Evolutionary conservation across 108 stramenopile genomes (phyloP).

Genomic region (Fistulifera solaris): DNA sequence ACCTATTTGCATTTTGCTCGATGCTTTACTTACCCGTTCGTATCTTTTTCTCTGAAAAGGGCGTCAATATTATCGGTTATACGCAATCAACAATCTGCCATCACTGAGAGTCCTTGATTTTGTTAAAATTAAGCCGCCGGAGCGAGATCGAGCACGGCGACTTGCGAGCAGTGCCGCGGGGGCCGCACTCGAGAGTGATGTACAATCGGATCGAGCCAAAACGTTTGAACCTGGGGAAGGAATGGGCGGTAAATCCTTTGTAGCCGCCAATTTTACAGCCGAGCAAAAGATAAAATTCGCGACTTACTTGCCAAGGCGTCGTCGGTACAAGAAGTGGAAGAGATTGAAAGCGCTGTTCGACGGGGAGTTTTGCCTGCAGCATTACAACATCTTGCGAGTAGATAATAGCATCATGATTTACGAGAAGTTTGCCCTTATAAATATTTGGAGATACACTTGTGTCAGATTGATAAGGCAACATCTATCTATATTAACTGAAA

Average conservation of each 20-base stretch:
- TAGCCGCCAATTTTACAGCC: not conserved
- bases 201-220: slow-evolving; percentile 41
- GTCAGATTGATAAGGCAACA: too few species aligned
- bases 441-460: too few species aligned
- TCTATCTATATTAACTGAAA: too few species aligned
- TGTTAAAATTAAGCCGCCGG: slow-evolving; percentile 50
- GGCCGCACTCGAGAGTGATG: slow-evolving; percentile 74
- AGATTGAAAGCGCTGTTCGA: slow-evolving; percentile 1
- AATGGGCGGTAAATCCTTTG: slow-evolving; percentile 1
- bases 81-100: slow-evolving; percentile 46
- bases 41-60: slow-evolving; percentile 21
- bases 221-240: slow-evolving; percentile 82
- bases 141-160: slow-evolving; percentile 66
- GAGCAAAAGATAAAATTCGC: slow-evolving; percentile 3
- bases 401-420: too few species aligned
- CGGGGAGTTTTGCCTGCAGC: not conserved
- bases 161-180: slow-evolving; percentile 72
- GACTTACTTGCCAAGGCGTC: not conserved
- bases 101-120: slow-evolving; percentile 69
- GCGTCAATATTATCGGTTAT: slow-evolving; percentile 77
- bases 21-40: not conserved
- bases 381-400: not conserved
- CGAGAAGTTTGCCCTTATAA: too few species aligned
- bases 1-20: slow-evolving; percentile 2
- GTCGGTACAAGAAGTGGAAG: not conserved